Evolutionary conservation across 345 rosid genomes (phyloP), one percentile per base, ranked within the genome.

Genomic region (Gossypium arboreum): DNA sequence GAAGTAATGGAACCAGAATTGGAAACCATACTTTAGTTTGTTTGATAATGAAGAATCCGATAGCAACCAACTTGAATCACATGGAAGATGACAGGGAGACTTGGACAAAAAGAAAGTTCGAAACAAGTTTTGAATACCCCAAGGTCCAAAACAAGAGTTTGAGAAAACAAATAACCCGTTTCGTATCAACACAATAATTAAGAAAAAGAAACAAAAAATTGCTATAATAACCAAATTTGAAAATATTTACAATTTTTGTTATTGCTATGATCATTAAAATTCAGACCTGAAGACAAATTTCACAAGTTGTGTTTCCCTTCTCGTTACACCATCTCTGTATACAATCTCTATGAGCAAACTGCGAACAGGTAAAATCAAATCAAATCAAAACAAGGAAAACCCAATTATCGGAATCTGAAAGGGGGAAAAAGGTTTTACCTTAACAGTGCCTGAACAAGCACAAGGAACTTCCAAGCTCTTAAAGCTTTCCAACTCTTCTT

Each of bases 241-340:
- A 20, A 20, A 47, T 55, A 8, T 47, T 7, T 9, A 45, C 12
- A 25, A 4, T 3, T 12, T 27, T 63, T 24, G 3, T 12, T 54
- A 17, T 59, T 9, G 9, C 2, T 47, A 24, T 20, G 58, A 65
- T 69, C 50, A 72, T 17, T 56, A 61, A 44, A 65, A 75, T n/a
- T 59, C 77, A 22, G 61, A 95, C 98, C 98, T 93, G 94, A 43
- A 95, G 94, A 80, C 98, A 95, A 20, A 95, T 90, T 88, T 95
- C 99, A 71, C 98, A 95, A 71, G 82, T 88, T 13, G 94, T 91
- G 85, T 86, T 91, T 61, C 99, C 98, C 85, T 95, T 95, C 88
- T 93, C 97, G 74, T 95, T 57, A n/a, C 98, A 93, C 99, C 99
- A 95, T 76, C 97, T 87, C 92, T 95, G 98, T 83, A 93, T 90